Evolutionary conservation across 345 rosid species (phyloP), one percentile per base, ranked within the genome.

Genomic region (Camelina neglecta): DNA sequence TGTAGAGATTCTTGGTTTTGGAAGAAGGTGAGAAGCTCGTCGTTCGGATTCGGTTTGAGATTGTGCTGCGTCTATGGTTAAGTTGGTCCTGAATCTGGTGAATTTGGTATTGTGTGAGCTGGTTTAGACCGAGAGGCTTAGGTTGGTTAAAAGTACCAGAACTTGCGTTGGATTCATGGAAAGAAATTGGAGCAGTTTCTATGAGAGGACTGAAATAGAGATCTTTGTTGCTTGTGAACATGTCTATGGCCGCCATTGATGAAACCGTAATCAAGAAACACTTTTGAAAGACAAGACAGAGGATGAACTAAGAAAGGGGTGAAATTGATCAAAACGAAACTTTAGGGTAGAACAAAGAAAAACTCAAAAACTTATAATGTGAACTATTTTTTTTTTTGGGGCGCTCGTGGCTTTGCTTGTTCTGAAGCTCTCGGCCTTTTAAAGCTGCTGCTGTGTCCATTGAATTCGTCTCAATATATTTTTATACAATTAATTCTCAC

Each of bases 11-110:
- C 18, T 86, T 65, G 31, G 89, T 65, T 72, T 35, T 60, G 38
- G 75, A 59, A 47, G 75, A 15, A 20, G 58, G 6, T 47, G 65
- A 47, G 1, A 48, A 4, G 10, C 74, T 83, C 72, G 86, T 90
- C 96, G 88, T 88, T 18, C 81, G 82, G 23, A 80, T 73, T 13
- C 89, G 56, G 31, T 54, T 57, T 6, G 65, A 69, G 74, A 57
- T 42, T 55, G 60, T 61, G 38, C 6, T 71, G 53, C 41, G 80
- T 78, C 53, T 79, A 1, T 49, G 73, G 77, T 72, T 75, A 68
- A 89, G 47, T 45, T 88, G 85, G 44, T 84, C 56, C 69, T 92
- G 90, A 65, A 88, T 84, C 80, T 86, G 92, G n/a, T 80, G 83
- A 75, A 92, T 83, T 70, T 91, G 97, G 71, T 84, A 81, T 4